Percentiles rank a stretch among this genome's conserved stretches.
phyloP scores from a whole-genome alignment of 2,329 filamentous ascomycete species.

The Zopfia rhizophila region DNA sequence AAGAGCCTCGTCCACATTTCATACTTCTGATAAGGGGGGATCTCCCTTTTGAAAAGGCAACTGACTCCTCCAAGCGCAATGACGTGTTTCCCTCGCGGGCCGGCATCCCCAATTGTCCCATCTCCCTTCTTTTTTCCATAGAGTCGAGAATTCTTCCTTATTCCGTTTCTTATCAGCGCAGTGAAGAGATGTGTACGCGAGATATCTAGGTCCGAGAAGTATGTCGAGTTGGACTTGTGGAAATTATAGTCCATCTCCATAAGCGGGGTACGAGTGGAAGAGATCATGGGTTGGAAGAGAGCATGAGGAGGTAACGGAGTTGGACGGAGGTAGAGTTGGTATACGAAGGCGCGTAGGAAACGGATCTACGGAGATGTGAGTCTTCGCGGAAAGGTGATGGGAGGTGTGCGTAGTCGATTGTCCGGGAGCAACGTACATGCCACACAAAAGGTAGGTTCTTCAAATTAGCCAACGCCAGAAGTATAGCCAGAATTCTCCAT shows the following conservation, averaged over 20 bases:
- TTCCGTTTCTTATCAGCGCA: slow-evolving; percentile 57
- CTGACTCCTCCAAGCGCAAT: slow-evolving; percentile 60
- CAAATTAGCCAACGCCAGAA: slow-evolving; percentile 65
- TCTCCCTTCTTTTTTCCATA: slow-evolving; percentile 27
- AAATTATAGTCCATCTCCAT: slow-evolving; percentile 88
- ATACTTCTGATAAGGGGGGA: slow-evolving; percentile 56
- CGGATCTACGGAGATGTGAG: slow-evolving; percentile 50
- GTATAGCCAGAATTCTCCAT: slow-evolving; percentile 47
- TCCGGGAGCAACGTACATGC: slow-evolving; percentile 78
- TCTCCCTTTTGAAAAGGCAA: slow-evolving; percentile 60
- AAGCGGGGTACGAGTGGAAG: slow-evolving; percentile 72
- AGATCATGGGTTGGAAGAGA: slow-evolving; percentile 78
- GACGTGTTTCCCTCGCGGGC: slow-evolving; percentile 36
- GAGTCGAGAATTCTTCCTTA: slow-evolving; percentile 45
- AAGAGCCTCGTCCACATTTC: slow-evolving; percentile 61
- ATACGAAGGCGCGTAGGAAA: slow-evolving; percentile 57
- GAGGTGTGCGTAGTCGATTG: slow-evolving; percentile 7
- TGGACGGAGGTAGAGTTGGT: slow-evolving; percentile 59
- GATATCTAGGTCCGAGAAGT: slow-evolving; percentile 87
- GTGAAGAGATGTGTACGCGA: slow-evolving; percentile 83
- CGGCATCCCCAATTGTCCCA: slow-evolving; percentile 26
- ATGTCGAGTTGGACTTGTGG: slow-evolving; percentile 85
- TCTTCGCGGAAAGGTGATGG: background rate
- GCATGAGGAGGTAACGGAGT: slow-evolving; percentile 64
- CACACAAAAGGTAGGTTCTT: slow-evolving; percentile 80